Evolutionary conservation across 345 rosid genomes (phyloP).

Genomic region (Alliaria petiolata): DNA sequence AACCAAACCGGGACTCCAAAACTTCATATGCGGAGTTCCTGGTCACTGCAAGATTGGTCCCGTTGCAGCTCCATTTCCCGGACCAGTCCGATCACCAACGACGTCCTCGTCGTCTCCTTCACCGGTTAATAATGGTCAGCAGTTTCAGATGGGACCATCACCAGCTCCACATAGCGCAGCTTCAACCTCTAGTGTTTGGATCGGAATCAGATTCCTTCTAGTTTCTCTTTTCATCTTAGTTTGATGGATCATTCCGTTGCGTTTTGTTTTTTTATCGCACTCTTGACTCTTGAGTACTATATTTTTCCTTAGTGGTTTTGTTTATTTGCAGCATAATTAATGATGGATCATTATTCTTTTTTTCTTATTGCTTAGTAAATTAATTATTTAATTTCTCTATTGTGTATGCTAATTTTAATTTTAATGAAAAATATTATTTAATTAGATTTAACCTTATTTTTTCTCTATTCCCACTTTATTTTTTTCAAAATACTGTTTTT

Average conservation of each 20-base stretch:
- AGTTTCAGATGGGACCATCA: neutral
- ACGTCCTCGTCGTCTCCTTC: neutral
- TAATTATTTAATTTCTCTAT: too few relatives aligned
- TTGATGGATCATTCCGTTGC: neutral
- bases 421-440: too few relatives aligned
- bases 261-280: neutral
- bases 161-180: neutral
- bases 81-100: neutral
- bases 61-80: neutral
- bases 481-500: too few relatives aligned
- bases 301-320: neutral
- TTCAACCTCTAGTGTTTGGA: neutral
- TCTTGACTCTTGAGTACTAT: neutral
- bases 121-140: neutral
- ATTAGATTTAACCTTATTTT: too few relatives aligned
- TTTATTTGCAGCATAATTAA: neutral
- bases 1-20: slow-evolving; percentile 4
- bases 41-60: neutral
- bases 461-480: too few relatives aligned
- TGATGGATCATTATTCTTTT: too few relatives aligned
- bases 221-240: neutral
- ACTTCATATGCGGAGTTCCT: slow-evolving; percentile 9
- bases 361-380: too few relatives aligned
- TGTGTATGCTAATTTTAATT: too few relatives aligned
- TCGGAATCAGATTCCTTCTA: neutral